Conservation (phyloP, 2,329 filamentous ascomycete species). For the Achaetomium macrosporum region DNA sequence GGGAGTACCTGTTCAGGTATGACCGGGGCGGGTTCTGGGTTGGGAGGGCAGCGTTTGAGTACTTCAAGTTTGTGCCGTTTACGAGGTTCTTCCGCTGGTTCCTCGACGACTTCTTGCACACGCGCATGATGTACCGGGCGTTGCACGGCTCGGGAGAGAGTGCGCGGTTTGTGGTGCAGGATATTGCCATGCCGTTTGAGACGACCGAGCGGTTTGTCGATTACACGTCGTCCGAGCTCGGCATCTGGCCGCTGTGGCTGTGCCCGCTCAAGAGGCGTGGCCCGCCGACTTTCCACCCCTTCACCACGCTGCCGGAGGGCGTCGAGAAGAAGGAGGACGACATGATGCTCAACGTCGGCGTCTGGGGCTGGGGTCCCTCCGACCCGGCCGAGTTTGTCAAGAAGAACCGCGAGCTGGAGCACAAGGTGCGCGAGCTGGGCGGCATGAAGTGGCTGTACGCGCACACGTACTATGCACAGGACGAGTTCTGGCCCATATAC, state of each 20-base stretch:
- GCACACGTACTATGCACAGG: conserved; percentile 73
- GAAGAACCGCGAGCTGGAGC: conserved; percentile 66
- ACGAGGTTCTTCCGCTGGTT: conserved; percentile 60
- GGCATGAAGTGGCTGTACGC: conserved; percentile 87
- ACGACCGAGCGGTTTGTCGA: conserved; percentile 48
- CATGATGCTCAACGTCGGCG: conserved; percentile 56
- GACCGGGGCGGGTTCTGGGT: conserved; percentile 74
- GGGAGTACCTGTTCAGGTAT: conserved; percentile 72
- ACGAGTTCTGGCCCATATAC: conserved; percentile 47
- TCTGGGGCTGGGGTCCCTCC: conserved; percentile 72
- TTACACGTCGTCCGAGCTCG: conserved; percentile 45
- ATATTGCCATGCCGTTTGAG: conserved; percentile 54
- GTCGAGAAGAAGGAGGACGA: conserved; percentile 22
- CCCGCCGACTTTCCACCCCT: conserved; percentile 51
- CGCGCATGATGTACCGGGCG: conserved; percentile 67
- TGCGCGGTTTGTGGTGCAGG: conserved; percentile 62
- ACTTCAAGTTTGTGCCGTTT: conserved; percentile 60
- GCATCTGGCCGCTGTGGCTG: conserved; percentile 57
- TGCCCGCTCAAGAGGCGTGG: conserved; percentile 47
- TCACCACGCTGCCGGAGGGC: conserved; percentile 32
- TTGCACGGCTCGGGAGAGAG: conserved; percentile 62
- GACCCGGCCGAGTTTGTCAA: conserved; percentile 54
- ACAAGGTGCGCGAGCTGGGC: conserved; percentile 60
- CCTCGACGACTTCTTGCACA: conserved; percentile 67
- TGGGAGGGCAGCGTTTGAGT: conserved; percentile 58